phyloP scores from a whole-genome alignment of 1,139 yeast species.

The Pichia sp. region DNA sequence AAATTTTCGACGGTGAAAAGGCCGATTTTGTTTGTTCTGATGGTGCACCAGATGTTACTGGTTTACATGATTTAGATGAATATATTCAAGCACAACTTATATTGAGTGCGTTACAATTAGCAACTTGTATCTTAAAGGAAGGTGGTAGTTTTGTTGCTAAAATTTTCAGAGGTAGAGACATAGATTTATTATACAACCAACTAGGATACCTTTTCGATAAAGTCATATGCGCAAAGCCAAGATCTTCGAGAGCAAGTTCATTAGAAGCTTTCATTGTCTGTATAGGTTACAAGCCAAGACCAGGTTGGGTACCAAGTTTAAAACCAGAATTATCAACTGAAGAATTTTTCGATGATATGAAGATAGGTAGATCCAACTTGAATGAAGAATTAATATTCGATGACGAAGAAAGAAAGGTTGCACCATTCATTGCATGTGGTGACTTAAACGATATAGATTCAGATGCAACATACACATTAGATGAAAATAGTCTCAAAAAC shows the following conservation, averaged over 20 bases:
- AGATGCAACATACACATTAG: slow-evolving; percentile 88
- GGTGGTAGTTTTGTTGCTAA: slow-evolving; percentile 97
- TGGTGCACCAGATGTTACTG: slow-evolving; percentile 99
- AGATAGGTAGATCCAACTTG: slow-evolving; percentile 50
- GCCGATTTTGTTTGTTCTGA: slow-evolving; percentile 97
- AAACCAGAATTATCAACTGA: slow-evolving; percentile 60
- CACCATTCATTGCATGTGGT: slow-evolving; percentile 93
- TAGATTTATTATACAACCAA: slow-evolving; percentile 87
- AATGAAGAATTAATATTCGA: slow-evolving; percentile 40
- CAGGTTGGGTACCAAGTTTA: slow-evolving; percentile 73
- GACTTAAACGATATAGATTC: slow-evolving; percentile 85
- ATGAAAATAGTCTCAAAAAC: slow-evolving; percentile 37
- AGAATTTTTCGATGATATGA: slow-evolving; percentile 67
- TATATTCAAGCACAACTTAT: slow-evolving; percentile 95
- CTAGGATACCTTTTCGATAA: slow-evolving; percentile 78
- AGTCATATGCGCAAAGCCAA: slow-evolving; percentile 93
- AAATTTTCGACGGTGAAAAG: slow-evolving; percentile 82
- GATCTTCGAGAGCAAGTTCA: slow-evolving; percentile 92
- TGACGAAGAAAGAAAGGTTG: slow-evolving; percentile 66
- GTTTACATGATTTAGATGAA: slow-evolving; percentile 93
- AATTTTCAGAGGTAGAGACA: slow-evolving; percentile 93
- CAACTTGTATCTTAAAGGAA: slow-evolving; percentile 81
- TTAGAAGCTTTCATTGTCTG: slow-evolving; percentile 94
- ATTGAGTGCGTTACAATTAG: slow-evolving; percentile 83
- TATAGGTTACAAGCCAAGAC: slow-evolving; percentile 77